phyloP scores from a whole-genome alignment of 2,329 filamentous ascomycete species.

The Coniosporium tulheliwenetii region DNA sequence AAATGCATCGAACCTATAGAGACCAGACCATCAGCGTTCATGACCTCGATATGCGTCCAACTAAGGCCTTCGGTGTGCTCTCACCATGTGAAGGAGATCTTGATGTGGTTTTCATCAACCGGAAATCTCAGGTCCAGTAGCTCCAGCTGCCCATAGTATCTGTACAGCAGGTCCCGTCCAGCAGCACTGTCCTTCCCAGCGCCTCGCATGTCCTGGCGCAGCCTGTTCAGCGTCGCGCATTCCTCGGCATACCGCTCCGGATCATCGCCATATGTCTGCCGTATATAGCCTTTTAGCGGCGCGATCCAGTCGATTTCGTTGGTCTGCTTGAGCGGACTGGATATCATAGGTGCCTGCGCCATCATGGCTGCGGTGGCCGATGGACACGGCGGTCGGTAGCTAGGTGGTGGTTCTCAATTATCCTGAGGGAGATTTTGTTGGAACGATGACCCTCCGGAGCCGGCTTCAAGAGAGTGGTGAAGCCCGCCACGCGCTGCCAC shows the following conservation, averaged over 20 bases:
- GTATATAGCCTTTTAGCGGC: conserved; percentile 85
- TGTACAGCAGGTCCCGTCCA: conserved; percentile 81
- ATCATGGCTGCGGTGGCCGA: conserved; percentile 27
- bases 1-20: conserved; percentile 90
- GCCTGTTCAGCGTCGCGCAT: conserved; percentile 80
- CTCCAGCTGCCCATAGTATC: conserved; percentile 96
- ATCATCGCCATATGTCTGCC: conserved; percentile 87
- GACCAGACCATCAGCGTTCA: not conserved
- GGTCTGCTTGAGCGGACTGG: conserved; percentile 78
- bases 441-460: too few relatives aligned
- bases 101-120: conserved; percentile 97
- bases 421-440: too few relatives aligned
- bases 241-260: conserved; percentile 92
- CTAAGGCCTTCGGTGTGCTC: conserved; percentile 5
- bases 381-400: not conserved
- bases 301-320: conserved; percentile 97
- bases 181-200: conserved; percentile 93
- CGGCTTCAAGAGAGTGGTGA: too few relatives aligned
- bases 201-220: conserved; percentile 96
- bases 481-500: too few relatives aligned
- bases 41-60: not conserved
- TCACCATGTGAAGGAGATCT: conserved; percentile 96
- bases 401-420: too few relatives aligned
- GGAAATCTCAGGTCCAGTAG: conserved; percentile 88
- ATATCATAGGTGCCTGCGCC: conserved; percentile 89